Evolutionary conservation across 805 yeast species (phyloP).

Genomic region (Pichia gijzeniarum): DNA sequence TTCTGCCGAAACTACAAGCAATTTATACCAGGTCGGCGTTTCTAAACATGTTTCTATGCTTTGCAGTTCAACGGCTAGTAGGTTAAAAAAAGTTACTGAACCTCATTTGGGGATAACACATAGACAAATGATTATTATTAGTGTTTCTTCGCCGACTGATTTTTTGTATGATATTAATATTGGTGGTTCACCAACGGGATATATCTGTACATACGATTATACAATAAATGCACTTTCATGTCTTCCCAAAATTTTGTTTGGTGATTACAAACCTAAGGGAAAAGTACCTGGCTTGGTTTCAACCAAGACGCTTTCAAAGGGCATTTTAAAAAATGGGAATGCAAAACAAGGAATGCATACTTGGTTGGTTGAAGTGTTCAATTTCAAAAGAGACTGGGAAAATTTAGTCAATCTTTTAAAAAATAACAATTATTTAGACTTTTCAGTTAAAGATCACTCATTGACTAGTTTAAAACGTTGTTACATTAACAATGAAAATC

Average conservation of each 20-base stretch:
- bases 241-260: conserved; percentile 47
- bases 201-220: conserved; percentile 56
- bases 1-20: conserved; percentile 53
- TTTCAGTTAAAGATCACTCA: conserved; percentile 18
- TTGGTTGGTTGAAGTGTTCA: conserved; percentile 57
- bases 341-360: conserved; percentile 14
- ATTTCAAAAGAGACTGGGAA: conserved; percentile 47
- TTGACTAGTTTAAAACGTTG: conserved; percentile 10
- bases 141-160: conserved; percentile 47
- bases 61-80: conserved; percentile 35
- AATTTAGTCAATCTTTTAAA: conserved; percentile 41
- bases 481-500: conserved; percentile 22
- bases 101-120: conserved; percentile 26
- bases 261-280: conserved; percentile 45
- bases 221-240: conserved; percentile 45
- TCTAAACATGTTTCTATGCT: conserved; percentile 51
- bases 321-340: too few relatives aligned
- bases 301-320: background rate
- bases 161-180: conserved; percentile 47
- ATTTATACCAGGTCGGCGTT: conserved; percentile 57
- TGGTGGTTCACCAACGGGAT: conserved; percentile 44
- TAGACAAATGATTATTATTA: conserved; percentile 52
- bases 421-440: conserved; percentile 25
- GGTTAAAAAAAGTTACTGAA: conserved; percentile 31
- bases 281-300: conserved; percentile 46